Percentiles rank a stretch among this genome's conserved stretches.
Conservation (phyloP, 2,329 filamentous ascomycete genomes). For the Diaporthe ilicicola region DNA sequence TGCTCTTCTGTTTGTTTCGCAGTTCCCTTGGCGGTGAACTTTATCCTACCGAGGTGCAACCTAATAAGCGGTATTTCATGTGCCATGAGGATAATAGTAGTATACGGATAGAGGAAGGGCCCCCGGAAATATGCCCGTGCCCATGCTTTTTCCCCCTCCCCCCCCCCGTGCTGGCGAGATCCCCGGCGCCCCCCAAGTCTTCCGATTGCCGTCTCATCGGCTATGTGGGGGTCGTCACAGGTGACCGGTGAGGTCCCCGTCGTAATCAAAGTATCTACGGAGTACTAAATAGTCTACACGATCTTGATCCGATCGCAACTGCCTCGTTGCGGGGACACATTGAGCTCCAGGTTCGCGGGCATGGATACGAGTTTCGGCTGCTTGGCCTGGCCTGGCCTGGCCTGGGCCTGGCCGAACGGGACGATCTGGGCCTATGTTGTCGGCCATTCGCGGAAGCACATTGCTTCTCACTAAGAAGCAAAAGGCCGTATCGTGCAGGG, state of each 20-base stretch:
- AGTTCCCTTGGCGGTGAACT: slow-evolving; percentile 15
- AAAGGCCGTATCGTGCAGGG: background rate
- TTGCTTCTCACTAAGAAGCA: background rate
- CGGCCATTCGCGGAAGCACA: background rate
- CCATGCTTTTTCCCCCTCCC: slow-evolving; percentile 1
- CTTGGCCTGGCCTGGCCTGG: background rate
- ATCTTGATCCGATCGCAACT: slow-evolving; percentile 6
- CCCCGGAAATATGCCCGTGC: background rate
- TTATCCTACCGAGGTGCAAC: slow-evolving; percentile 6
- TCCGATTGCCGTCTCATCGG: background rate
- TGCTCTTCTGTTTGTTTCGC: slow-evolving; percentile 11
- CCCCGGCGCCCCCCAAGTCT: background rate
- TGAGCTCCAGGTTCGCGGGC: background rate
- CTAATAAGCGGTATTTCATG: background rate
- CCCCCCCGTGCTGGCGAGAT: background rate
- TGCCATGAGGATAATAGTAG: background rate
- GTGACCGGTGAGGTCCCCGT: background rate
- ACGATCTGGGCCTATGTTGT: background rate
- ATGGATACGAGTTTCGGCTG: slow-evolving; percentile 16
- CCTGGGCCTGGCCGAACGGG: too few species aligned
- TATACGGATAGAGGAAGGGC: background rate
- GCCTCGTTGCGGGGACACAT: background rate
- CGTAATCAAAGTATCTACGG: background rate
- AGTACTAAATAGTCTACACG: background rate
- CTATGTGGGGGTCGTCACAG: slow-evolving; percentile 1